These are phyloP conservation scores for Eimeria falciformis DNA, from an alignment of 169 alveolate species.

Conservation along the genomic window DNA sequence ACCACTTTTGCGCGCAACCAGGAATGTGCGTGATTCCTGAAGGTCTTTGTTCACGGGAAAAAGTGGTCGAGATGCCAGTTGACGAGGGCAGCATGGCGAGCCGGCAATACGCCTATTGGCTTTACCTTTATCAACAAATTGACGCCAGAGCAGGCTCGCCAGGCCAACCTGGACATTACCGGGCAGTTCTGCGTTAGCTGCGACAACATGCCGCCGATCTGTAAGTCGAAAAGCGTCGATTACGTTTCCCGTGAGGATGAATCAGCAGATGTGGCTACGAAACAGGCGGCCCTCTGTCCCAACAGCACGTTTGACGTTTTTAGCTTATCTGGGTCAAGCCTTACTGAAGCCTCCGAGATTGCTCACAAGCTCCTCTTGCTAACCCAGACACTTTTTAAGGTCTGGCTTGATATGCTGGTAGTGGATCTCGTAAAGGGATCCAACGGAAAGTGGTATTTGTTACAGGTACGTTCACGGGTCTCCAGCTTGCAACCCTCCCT, in stretches of 20 bases:
- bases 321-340: slow-evolving; percentile 70
- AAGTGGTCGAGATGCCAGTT: slow-evolving; percentile 72
- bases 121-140: slow-evolving; percentile 75
- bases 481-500: too few species aligned
- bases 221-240: slow-evolving; percentile 53
- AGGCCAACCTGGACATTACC: slow-evolving; percentile 68
- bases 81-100: slow-evolving; percentile 78
- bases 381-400: slow-evolving; percentile 74
- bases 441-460: slow-evolving; percentile 65
- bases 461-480: slow-evolving; percentile 67
- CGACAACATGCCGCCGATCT: slow-evolving; percentile 68
- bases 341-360: slow-evolving; percentile 65
- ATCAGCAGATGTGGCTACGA: slow-evolving; percentile 2
- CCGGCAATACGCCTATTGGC: slow-evolving; percentile 70
- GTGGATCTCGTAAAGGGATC: slow-evolving; percentile 70
- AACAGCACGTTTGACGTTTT: slow-evolving; percentile 66
- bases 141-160: slow-evolving; percentile 71
- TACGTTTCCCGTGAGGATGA: slow-evolving; percentile 19
- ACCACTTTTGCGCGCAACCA: slow-evolving; percentile 16
- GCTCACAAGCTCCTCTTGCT: slow-evolving; percentile 59
- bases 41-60: slow-evolving; percentile 76
- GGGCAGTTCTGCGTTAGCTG: slow-evolving; percentile 76
- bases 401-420: slow-evolving; percentile 73
- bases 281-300: not conserved
- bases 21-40: slow-evolving; percentile 73